Base-by-base conservation (phyloP, 371 early-diverging fungal genomes). In the Syncephalis plumigaleata region DNA sequence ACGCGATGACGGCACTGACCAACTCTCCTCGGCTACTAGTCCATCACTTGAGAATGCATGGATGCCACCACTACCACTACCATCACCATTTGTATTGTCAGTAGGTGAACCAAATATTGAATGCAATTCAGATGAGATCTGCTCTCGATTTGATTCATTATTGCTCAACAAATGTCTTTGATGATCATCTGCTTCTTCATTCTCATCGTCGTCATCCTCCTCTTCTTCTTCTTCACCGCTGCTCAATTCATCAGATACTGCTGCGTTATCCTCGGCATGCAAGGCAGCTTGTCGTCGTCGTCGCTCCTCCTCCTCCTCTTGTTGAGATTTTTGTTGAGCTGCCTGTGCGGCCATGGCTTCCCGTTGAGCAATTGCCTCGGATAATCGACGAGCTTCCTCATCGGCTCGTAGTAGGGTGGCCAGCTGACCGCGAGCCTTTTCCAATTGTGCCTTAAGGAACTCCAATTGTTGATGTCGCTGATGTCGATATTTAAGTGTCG, bases 381-480 rank as follows among this genome's bases (percentile, higher is more conserved):
- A 77, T 37, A 94, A 57, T 18, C 89, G 70, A 60, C 79, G 79
- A 3, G 89, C 77, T 52, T 94, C 89, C n/a, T 67, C 60, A 48
- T 91, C 93, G 45, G 84, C 81, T 21, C 64, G 59, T 53, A 83
- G 76, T 20, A 95, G 66, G 39, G 60, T 63, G 16, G 74, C 74
- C 45, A 91, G 55, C 2, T 60, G 61, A 11, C 56, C 63, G 37
- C 80, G 75, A 63, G 89, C 88, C 27, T 56, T 58, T 36, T 77
- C 75, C 18, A 93, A 58, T n/a, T 67, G 57, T 27, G 77, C 81
- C 23, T 78, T 72, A 7, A 80, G n/a, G 53, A 65, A 57, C 50
- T 93, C 94, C 23, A 84, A 69, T 56, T 90, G 91, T 31, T 81
- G 77, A 51, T 95, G 91, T 56, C 84, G 80, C 50, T 77, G 64